These are phyloP conservation scores for Osmanthus fragrans DNA, from an alignment of 257 asterid species.

Conservation along the genomic window DNA sequence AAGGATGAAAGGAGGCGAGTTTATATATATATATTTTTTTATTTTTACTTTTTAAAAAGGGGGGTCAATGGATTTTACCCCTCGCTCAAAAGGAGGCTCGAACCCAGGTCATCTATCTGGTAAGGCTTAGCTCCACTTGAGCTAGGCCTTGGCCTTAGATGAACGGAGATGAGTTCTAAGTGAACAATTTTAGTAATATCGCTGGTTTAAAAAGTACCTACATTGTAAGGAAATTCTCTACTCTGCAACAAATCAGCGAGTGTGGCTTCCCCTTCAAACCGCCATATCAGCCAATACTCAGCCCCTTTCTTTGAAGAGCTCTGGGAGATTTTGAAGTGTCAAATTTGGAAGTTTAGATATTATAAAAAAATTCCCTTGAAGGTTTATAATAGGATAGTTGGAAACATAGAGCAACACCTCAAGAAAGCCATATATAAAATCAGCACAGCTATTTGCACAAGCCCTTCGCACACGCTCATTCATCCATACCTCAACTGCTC, in stretches of 20 bases:
- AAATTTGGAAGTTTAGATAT: not conserved
- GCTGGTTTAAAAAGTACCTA: constrained; percentile 52
- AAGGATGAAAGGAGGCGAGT: not conserved
- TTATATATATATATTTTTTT: too few species aligned
- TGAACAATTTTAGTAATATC: not conserved
- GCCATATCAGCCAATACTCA: constrained; percentile 95
- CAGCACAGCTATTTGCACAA: constrained; percentile 93
- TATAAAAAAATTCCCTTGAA: not conserved
- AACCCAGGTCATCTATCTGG: too few species aligned
- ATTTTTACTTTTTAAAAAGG: too few species aligned
- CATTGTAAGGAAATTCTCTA: constrained; percentile 95
- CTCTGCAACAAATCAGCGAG: constrained; percentile 88
- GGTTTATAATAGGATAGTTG: not conserved
- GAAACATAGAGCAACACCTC: constrained; percentile 59
- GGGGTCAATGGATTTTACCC: too few species aligned
- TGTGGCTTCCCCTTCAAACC: constrained; percentile 87
- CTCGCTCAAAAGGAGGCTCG: too few species aligned
- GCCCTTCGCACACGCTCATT: constrained; percentile 94
- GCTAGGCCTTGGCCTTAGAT: too few species aligned
- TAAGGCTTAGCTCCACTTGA: too few species aligned
- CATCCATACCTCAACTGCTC: constrained; percentile 99
- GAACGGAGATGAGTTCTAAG: not conserved
- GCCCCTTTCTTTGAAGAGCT: constrained; percentile 76
- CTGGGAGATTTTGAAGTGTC: constrained; percentile 38
- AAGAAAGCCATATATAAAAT: constrained; percentile 84